phyloP scores from a whole-genome alignment of 1,139 yeast species.

The Pichiaceae sp. region DNA sequence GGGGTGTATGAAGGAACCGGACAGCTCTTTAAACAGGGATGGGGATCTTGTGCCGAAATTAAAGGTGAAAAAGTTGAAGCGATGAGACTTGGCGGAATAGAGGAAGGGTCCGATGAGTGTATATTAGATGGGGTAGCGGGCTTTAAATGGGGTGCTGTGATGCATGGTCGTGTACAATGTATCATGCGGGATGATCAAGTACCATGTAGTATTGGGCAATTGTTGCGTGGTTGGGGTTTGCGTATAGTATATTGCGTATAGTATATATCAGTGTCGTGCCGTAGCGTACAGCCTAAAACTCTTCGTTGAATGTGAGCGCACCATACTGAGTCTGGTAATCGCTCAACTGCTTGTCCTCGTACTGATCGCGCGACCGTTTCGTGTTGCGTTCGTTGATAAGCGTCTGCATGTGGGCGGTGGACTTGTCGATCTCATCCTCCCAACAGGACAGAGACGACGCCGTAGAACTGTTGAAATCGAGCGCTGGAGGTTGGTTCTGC shows the following conservation, averaged over 20 bases:
- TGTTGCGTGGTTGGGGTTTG: not conserved
- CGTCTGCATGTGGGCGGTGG: conserved; percentile 4
- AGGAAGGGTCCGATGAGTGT: not conserved
- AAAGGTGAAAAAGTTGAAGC: not conserved
- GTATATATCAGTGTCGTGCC: not conserved
- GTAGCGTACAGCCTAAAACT: conserved; percentile 26
- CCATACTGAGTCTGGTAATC: conserved; percentile 30
- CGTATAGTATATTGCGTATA: too few species aligned
- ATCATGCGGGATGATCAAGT: not conserved
- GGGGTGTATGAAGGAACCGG: too few species aligned
- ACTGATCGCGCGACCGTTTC: conserved; percentile 9
- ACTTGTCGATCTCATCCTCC: conserved; percentile 19
- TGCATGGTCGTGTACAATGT: not conserved
- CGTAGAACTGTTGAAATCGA: conserved; percentile 21
- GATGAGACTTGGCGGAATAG: too few species aligned
- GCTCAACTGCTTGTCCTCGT: conserved; percentile 6
- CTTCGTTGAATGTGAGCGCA: conserved; percentile 37
- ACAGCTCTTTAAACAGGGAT: not conserved
- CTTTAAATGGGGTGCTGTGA: too few species aligned
- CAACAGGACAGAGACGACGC: conserved; percentile 23
- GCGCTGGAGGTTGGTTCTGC: conserved; percentile 18
- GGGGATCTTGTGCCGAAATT: not conserved
- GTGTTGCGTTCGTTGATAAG: conserved; percentile 1
- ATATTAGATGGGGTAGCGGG: not conserved
- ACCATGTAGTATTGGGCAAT: not conserved